Evolutionary conservation across 257 asterid genomes (phyloP).

Genomic region (Scutellaria baicalensis): DNA sequence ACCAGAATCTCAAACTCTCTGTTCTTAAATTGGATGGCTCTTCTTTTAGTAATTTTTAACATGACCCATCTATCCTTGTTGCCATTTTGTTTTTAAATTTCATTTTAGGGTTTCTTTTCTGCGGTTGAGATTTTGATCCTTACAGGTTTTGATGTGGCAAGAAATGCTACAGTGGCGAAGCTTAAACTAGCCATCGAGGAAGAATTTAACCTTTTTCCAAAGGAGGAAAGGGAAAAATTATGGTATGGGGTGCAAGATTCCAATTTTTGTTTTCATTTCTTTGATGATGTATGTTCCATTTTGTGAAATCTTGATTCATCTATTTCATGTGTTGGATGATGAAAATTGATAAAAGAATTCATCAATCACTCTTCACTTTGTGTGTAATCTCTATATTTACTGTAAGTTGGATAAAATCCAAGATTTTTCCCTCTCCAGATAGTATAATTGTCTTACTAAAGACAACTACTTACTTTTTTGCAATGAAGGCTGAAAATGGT

Average conservation of each 20-base stretch:
- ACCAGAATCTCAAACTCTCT: constrained; percentile 35
- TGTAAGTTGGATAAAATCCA: background rate
- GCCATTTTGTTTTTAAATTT: background rate
- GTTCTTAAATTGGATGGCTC: constrained; percentile 62
- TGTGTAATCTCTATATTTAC: background rate
- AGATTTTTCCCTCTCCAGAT: background rate
- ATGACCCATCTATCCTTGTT: background rate
- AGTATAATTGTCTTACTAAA: background rate
- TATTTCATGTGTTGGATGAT: background rate
- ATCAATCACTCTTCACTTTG: background rate
- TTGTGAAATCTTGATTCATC: background rate
- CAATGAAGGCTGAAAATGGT: too few relatives aligned
- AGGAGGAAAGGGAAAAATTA: constrained; percentile 25
- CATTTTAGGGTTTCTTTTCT: background rate
- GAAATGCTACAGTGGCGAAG: constrained; percentile 45
- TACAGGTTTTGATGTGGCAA: constrained; percentile 43
- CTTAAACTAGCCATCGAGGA: constrained; percentile 46
- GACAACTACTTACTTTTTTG: background rate
- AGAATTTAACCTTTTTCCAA: constrained; percentile 22
- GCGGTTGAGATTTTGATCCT: background rate
- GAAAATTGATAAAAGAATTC: background rate
- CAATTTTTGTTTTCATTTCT: background rate
- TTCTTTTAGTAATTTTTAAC: constrained; percentile 32
- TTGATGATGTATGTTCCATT: background rate
- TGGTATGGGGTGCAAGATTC: constrained; percentile 32